Conservation (phyloP, 108 stramenopile species). For the Nitzschia palea region DNA sequence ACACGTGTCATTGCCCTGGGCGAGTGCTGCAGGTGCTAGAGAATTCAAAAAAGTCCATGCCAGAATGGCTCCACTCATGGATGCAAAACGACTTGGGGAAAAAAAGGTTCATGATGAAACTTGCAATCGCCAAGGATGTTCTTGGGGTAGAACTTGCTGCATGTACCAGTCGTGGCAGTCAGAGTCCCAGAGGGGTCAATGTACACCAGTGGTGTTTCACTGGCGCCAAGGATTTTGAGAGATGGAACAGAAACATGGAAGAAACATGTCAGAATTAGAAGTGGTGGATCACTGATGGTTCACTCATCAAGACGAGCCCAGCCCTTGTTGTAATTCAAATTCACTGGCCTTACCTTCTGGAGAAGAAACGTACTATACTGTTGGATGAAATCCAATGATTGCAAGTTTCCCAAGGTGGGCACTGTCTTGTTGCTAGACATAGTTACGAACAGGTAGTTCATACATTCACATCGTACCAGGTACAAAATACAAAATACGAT, state of each 20-base stretch:
- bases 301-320: neutral
- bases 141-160: neutral
- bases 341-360: constrained; percentile 14
- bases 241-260: constrained; percentile 5
- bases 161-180: neutral
- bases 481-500: no score
- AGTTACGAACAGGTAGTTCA: no score
- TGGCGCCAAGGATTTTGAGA: constrained; percentile 19
- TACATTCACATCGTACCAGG: no score
- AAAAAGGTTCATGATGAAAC: constrained; percentile 9
- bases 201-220: constrained; percentile 11
- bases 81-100: neutral
- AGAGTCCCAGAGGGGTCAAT: constrained; percentile 5
- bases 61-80: constrained; percentile 5
- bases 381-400: constrained; percentile 17
- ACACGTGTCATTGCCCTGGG: neutral
- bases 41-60: constrained; percentile 1
- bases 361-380: constrained; percentile 10
- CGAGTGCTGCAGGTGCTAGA: neutral
- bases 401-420: constrained; percentile 14
- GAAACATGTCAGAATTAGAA: neutral
- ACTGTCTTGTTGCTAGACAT: no score
- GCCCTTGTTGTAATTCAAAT: neutral
- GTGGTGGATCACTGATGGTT: neutral
- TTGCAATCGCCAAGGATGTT: neutral